A percentile compares a stretch with the other conserved stretches of the same genome.
phyloP scores from a whole-genome alignment of 495 filamentous ascomycete genomes.

The Podospora didyma region DNA sequence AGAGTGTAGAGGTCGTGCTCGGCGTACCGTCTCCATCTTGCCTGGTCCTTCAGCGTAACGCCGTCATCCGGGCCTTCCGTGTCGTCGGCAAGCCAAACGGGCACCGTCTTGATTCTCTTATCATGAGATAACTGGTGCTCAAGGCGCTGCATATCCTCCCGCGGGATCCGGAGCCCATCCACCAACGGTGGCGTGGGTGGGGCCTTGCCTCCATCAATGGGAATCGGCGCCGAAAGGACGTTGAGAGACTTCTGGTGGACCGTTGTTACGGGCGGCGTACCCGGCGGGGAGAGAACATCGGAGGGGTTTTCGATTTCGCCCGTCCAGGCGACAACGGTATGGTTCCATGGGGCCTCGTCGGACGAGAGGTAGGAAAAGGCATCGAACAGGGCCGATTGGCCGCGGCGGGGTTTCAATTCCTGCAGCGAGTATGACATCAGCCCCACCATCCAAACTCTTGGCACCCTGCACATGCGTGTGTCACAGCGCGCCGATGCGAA shows the following conservation, averaged over 20 bases:
- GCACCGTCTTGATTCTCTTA: slow-evolving; percentile 60
- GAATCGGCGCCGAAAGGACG: slow-evolving; percentile 68
- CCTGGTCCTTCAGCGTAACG: slow-evolving; percentile 69
- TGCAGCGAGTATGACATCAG: slow-evolving; percentile 34
- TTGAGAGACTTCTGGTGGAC: slow-evolving; percentile 40
- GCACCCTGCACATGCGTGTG: slow-evolving; percentile 5
- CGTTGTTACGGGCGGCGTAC: slow-evolving; percentile 40
- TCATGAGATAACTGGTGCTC: slow-evolving; percentile 65
- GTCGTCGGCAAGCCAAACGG: slow-evolving; percentile 81
- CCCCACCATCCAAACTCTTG: slow-evolving; percentile 21
- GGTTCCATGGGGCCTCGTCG: slow-evolving; percentile 70
- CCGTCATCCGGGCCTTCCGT: slow-evolving; percentile 58
- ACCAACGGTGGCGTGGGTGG: slow-evolving; percentile 51
- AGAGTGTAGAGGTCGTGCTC: slow-evolving; percentile 86
- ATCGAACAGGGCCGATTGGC: slow-evolving; percentile 85
- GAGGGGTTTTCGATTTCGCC: slow-evolving; percentile 69
- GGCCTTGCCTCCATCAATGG: slow-evolving; percentile 54
- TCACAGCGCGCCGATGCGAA: no score
- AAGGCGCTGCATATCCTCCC: slow-evolving; percentile 61
- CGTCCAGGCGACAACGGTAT: slow-evolving; percentile 88
- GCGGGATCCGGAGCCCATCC: slow-evolving; percentile 62
- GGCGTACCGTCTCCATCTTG: slow-evolving; percentile 79
- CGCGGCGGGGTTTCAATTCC: slow-evolving; percentile 71
- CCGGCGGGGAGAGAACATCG: slow-evolving; percentile 36
- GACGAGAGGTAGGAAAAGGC: slow-evolving; percentile 81